A percentile compares a stretch with the other conserved stretches of the same genome.
Evolutionary conservation across 179 eudicot genomes (phyloP).

Genomic region (Gypsophila paniculata): DNA sequence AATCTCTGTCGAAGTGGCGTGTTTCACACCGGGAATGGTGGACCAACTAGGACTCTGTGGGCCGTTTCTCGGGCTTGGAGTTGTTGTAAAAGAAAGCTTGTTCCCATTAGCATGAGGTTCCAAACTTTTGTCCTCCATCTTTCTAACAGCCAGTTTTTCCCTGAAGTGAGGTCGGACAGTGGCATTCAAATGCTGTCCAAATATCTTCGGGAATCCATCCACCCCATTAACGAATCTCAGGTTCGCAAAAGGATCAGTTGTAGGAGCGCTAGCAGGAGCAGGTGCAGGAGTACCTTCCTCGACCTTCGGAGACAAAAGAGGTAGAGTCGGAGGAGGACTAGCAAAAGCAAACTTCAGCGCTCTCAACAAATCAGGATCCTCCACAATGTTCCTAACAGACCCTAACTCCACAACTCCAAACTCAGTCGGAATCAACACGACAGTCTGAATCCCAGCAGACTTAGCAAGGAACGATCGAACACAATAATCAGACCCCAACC

Average conservation of each 20-base stretch:
- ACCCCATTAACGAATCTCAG: constrained; percentile 29
- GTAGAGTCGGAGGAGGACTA: constrained; percentile 17
- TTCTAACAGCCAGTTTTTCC: constrained; percentile 71
- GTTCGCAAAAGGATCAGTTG: constrained; percentile 17
- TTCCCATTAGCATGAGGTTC: constrained; percentile 43
- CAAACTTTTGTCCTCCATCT: constrained; percentile 52
- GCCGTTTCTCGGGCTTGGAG: constrained; percentile 37
- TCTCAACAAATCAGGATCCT: constrained; percentile 49
- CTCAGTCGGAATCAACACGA: constrained; percentile 76
- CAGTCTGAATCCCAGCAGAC: constrained; percentile 74
- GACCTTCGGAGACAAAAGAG: constrained; percentile 17
- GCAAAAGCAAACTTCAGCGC: constrained; percentile 50
- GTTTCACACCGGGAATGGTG: constrained; percentile 37
- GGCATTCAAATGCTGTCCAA: constrained; percentile 59
- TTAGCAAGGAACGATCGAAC: constrained; percentile 65
- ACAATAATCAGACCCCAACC: constrained; percentile 51
- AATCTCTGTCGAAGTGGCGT: constrained; percentile 30
- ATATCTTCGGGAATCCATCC: constrained; percentile 47
- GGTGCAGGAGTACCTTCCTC: constrained; percentile 3
- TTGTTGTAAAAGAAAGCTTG: constrained; percentile 33
- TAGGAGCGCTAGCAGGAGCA: too few relatives aligned
- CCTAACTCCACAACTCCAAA: constrained; percentile 88
- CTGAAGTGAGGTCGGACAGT: constrained; percentile 39
- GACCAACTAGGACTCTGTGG: constrained; percentile 44
- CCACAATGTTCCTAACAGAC: constrained; percentile 54